Base-by-base conservation (phyloP, 805 yeast species). In the Kodamaea jinghongensis region DNA sequence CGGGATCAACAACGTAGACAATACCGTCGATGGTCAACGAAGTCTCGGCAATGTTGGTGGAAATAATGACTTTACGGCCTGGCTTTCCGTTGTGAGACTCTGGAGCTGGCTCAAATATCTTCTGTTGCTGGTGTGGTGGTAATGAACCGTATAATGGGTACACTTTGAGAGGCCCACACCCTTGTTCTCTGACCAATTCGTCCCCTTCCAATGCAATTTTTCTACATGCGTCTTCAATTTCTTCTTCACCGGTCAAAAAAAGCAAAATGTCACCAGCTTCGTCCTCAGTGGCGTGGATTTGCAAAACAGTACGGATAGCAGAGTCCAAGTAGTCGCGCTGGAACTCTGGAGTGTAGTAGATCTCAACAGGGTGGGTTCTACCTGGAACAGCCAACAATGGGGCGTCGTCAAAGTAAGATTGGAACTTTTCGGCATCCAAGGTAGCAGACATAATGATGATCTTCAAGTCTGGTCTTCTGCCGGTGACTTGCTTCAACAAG, bases 371-470 rank as follows among this genome's bases (percentile, higher is more conserved):
- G 58, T 81, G 93, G 2, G 99, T 93, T 75, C 99, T 81, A 56
- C 99, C 99, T 2, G 98, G 97, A 34, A 91, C 98, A 0, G 97
- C 96, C 46, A 91, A 75, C 48, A 93, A 69, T 29, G 99, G 99
- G 4, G 98, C 97, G 55, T 83, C 80, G 58, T 82, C 78, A 70
- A 93, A 91, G 61, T 93, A 91, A 12, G 61, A 65, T 67, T 91
- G 98, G 64, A 90, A 91, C 70, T 91, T 93, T 61, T 89, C 93
- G 3, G 98, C 97, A 67, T 91, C 98, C 60, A 91, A 74, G 2
- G 99, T 93, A 46, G 98, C 99, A 52, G 97, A 89, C 98, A 91
- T 91, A 59, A 91, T 81, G 48, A 91, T 89, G 51, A 91, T 76
- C 61, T 93, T 93, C 56, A 91, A 73, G 56, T 91, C 97, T 14